A percentile compares a stretch with the other conserved stretches of the same genome.
phyloP scores from a whole-genome alignment of 2,329 filamentous ascomycete species.

The Thielaviopsis musarum region DNA sequence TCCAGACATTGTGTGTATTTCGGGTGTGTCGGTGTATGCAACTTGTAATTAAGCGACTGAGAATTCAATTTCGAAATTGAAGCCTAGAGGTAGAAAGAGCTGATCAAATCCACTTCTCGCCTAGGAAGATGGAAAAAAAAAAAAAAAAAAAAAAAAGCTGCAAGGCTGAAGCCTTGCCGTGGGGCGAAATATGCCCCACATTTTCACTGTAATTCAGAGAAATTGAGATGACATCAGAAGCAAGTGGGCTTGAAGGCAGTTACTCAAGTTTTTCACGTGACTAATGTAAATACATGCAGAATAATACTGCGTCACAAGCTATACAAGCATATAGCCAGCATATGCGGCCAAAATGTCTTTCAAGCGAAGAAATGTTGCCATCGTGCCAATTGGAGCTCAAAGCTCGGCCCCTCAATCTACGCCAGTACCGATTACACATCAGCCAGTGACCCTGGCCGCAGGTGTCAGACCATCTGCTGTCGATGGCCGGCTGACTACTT shows the following conservation, averaged over 20 bases:
- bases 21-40: not conserved
- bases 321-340: not conserved
- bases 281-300: not conserved
- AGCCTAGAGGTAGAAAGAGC: not conserved
- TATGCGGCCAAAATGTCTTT: slow-evolving; percentile 33
- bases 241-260: not conserved
- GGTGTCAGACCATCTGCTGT: slow-evolving; percentile 69
- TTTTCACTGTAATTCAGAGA: not conserved
- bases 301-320: not conserved
- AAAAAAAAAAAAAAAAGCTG: slow-evolving; percentile 2
- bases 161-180: slow-evolving; percentile 10
- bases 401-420: slow-evolving; percentile 14
- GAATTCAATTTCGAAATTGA: not conserved
- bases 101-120: not conserved
- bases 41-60: not conserved
- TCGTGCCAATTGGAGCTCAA: slow-evolving; percentile 20
- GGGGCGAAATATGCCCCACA: slow-evolving; percentile 7
- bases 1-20: slow-evolving; percentile 24
- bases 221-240: not conserved
- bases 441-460: slow-evolving; percentile 12
- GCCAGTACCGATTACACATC: slow-evolving; percentile 18
- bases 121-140: not conserved
- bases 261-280: not conserved
- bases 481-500: slow-evolving; percentile 75
- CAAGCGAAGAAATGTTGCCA: slow-evolving; percentile 37